Conservation (phyloP, 495 filamentous ascomycete species). For the Talaromyces stipitatus region DNA sequence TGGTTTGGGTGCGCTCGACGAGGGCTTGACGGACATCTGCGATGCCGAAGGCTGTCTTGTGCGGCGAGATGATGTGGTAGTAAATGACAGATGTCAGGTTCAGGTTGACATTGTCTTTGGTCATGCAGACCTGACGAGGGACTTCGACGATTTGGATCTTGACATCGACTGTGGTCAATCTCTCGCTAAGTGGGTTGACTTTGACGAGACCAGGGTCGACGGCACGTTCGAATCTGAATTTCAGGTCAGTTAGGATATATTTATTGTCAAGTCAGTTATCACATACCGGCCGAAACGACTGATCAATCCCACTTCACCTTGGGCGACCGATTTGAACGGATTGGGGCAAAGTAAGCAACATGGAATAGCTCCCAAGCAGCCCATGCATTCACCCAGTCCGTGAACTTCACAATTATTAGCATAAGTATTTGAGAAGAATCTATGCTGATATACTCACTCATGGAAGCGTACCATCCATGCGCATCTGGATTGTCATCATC, state of each 20-base stretch:
- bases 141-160: constrained; percentile 99
- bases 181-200: constrained; percentile 94
- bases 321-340: constrained; percentile 87
- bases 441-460: constrained; percentile 54
- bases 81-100: constrained; percentile 96
- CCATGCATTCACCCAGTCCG: constrained; percentile 65
- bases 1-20: constrained; percentile 96
- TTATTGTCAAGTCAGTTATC: neutral
- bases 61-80: constrained; percentile 92
- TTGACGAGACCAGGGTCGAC: constrained; percentile 97
- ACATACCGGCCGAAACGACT: constrained; percentile 80
- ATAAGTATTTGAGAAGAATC: neutral
- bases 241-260: neutral
- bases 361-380: constrained; percentile 78
- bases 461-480: constrained; percentile 84
- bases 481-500: constrained; percentile 57
- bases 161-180: constrained; percentile 86
- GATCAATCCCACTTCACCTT: constrained; percentile 91
- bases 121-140: constrained; percentile 96
- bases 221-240: constrained; percentile 69
- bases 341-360: constrained; percentile 93
- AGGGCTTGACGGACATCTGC: constrained; percentile 89
- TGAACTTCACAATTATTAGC: constrained; percentile 46
- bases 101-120: constrained; percentile 95
- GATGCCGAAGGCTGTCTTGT: constrained; percentile 98